Evolutionary conservation across 805 yeast species (phyloP), one percentile per base, ranked within the genome.

Genomic region (Metschnikowia matae): DNA sequence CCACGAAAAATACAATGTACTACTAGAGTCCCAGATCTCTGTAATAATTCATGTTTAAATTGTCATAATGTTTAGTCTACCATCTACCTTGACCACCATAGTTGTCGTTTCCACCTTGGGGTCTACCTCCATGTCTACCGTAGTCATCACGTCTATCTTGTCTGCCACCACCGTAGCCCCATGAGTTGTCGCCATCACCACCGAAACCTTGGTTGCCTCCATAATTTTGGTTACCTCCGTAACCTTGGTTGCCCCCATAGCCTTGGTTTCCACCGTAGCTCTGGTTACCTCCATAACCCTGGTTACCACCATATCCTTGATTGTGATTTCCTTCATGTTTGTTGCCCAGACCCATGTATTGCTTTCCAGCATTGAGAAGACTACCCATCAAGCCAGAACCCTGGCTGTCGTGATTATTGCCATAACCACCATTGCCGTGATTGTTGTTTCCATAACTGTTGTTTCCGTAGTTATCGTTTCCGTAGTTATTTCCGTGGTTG

Each of bases 11-110:
- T 3, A 23, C 29, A 23, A 8, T 23, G 26, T 23, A 23, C 29
- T 23, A 23, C 29, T 23, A 7, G 29, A 23, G 10, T 26, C 29
- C 29, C 29, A 8, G 29, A 8, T 26, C 11, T 26, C 13, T 26
- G 29, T 8, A 26, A 26, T 26, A 26, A 8, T 26, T 26, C 29
- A 26, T 26, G 4, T 26, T 26, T 8, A 26, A 8, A 8, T 26
- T 26, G 11, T 26, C 29, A 26, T 26, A 26, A 26, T 26, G 29
- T 21, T 21, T 5, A 14, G 26, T n/a, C 33, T 44, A 50, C 53
- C 53, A 50, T 42, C 53, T 50, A 8, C 51, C 49, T 26, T 36
- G 50, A 34, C 50, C 52, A 33, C 50, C 57, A 29, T 42, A 36
- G 45, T 43, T 40, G 47, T 43, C 44, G 18, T 20, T 40, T 33